Evolutionary conservation across 2,329 filamentous ascomycete genomes (phyloP), one percentile per base, ranked within the genome.

Genomic region (Bipolaris bicolor): DNA sequence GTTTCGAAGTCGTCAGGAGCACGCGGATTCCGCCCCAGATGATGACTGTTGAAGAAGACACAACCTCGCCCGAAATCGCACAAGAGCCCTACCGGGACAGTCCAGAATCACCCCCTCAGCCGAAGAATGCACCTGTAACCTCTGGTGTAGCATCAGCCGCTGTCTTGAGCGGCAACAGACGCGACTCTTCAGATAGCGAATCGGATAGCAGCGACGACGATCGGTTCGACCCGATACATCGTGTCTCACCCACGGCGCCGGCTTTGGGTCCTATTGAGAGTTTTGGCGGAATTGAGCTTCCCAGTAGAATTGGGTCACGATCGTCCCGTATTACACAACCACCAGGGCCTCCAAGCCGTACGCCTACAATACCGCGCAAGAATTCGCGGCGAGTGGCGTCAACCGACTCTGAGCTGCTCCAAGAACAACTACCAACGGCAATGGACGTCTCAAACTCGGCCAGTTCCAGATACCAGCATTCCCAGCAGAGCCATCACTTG

Each of bases 1-100:
- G 95, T 0, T 99, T 99, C 66, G 95, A 98, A 75, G 95, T 99
- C 5, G 94, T 99, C 15, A 83, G 95, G 69, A 97, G 93, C 73
- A 86, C 92, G 7, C 86, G 93, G 53, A 92, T 95, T 80, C 92
- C 92, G 9, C 78, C 76, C 2, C 89, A 90, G 6, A 88, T 88
- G 56, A 90, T 92, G 81, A 84, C 83, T 26, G 78, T 83, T 9
- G 82, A 85, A 29, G 83, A 86, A 56, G 86, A 89, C 56, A 90
- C 90, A 49, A 84, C 74, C 29, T 66, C 71, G 11, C 69, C 70
- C 13, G 62, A 62, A 15, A 58, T 67, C 11, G 53, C 57, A 11
- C 69, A 74, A 24, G 75, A 77, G 49, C 75, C 87, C 0, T 91
- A 86, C 62, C 76, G 75, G n/a, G 84, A 86, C 60, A 80, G 82